phyloP scores from a whole-genome alignment of 2,329 filamentous ascomycete genomes.

The Colletotrichum chlorophyti region DNA sequence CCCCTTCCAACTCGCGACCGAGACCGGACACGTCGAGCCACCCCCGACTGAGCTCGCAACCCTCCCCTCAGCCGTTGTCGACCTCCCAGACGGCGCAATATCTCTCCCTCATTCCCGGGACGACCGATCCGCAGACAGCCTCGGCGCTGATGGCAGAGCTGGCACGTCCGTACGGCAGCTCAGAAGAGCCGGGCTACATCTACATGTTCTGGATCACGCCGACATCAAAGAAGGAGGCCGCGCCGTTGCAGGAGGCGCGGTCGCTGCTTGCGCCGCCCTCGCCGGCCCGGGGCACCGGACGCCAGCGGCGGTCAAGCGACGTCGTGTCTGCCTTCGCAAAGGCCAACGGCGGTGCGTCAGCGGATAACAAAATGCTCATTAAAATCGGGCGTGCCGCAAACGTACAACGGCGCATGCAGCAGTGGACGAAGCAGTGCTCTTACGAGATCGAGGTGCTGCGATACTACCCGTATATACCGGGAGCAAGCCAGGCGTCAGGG shows the following conservation, averaged over 20 bases:
- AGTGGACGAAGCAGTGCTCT: slow-evolving; percentile 93
- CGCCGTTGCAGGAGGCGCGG: slow-evolving; percentile 64
- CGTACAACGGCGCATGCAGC: slow-evolving; percentile 87
- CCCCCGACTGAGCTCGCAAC: slow-evolving; percentile 37
- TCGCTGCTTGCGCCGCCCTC: slow-evolving; percentile 62
- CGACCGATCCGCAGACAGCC: slow-evolving; percentile 70
- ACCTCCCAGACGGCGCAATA: slow-evolving; percentile 51
- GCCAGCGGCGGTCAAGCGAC: slow-evolving; percentile 59
- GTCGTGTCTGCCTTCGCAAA: slow-evolving; percentile 59
- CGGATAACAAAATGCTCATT: slow-evolving; percentile 68
- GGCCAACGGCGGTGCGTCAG: slow-evolving; percentile 32
- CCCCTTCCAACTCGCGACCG: slow-evolving; percentile 29
- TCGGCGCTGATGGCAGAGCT: slow-evolving; percentile 79
- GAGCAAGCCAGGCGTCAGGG: slow-evolving; percentile 37
- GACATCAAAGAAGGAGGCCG: slow-evolving; percentile 57
- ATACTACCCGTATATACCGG: slow-evolving; percentile 84
- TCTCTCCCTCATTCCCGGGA: slow-evolving; percentile 73
- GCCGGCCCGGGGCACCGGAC: slow-evolving; percentile 40
- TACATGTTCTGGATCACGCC: slow-evolving; percentile 99
- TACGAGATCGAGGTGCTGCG: slow-evolving; percentile 87
- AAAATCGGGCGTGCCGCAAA: slow-evolving; percentile 77
- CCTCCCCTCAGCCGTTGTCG: slow-evolving; percentile 37
- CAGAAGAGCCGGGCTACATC: slow-evolving; percentile 86
- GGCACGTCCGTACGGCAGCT: slow-evolving; percentile 69
- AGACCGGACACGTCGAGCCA: slow-evolving; percentile 31